These are phyloP conservation scores for Diaporthe sp. DNA, from an alignment of 2,329 filamentous ascomycete species.

Conservation along the genomic window DNA sequence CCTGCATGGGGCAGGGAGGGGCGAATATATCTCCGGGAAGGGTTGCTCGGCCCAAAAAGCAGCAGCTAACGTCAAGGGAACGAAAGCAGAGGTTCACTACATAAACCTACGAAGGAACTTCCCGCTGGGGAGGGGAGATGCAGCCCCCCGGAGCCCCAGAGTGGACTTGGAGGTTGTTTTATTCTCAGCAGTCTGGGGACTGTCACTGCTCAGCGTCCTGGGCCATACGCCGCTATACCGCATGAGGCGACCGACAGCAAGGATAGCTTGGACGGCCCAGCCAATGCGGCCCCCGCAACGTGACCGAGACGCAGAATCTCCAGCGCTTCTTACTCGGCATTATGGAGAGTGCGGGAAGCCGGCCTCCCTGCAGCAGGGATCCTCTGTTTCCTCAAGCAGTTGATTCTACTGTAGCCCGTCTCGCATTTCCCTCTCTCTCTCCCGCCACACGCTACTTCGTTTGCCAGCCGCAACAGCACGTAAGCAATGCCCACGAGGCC, in stretches of 20 bases:
- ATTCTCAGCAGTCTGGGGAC: conserved; percentile 29
- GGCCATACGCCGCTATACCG: conserved; percentile 17
- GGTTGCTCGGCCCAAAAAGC: neutral
- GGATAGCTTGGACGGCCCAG: conserved; percentile 5
- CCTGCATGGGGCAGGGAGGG: neutral
- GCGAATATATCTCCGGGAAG: neutral
- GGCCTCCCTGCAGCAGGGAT: neutral
- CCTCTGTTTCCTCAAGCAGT: neutral
- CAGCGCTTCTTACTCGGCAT: neutral
- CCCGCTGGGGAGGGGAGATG: neutral
- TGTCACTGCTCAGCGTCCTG: conserved; percentile 11
- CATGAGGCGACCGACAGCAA: conserved; percentile 31
- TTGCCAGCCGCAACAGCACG: neutral
- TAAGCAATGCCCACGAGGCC: neutral
- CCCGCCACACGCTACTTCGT: too few relatives aligned
- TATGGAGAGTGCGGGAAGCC: conserved; percentile 14
- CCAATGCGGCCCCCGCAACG: conserved; percentile 30
- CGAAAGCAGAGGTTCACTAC: neutral
- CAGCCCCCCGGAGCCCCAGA: neutral
- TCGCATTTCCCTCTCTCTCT: neutral
- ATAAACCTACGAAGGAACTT: neutral
- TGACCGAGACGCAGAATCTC: conserved; percentile 27
- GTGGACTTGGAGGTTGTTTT: conserved; percentile 10
- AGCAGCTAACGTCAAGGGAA: neutral
- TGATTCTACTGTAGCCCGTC: neutral